Evolutionary conservation across 2,329 filamentous ascomycete genomes (phyloP).

Genomic region (Colletotrichum sp.): DNA sequence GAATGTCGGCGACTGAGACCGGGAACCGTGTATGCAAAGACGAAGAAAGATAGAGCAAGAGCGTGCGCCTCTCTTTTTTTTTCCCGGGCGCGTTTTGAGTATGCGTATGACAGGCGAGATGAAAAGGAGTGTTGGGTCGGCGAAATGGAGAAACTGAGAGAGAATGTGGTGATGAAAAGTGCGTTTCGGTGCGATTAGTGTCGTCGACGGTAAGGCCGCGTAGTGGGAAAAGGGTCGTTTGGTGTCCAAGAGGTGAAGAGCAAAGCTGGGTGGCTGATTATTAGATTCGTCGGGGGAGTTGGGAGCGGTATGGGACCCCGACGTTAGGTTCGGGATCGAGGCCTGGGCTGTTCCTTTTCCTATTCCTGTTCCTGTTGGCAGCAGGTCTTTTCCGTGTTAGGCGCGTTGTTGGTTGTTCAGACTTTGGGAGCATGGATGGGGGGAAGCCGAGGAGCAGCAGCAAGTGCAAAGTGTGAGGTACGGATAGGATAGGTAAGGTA

Average conservation of each 20-base stretch:
- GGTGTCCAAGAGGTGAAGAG: not conserved
- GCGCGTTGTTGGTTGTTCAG: constrained; percentile 1
- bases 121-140: constrained; percentile 5
- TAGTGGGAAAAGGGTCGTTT: not conserved
- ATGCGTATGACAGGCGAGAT: constrained; percentile 2
- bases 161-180: constrained; percentile 16
- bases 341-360: not conserved
- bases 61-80: not conserved
- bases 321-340: not conserved
- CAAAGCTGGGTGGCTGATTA: not conserved
- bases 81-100: not conserved
- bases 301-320: not conserved
- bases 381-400: not conserved
- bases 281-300: constrained; percentile 3
- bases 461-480: not conserved
- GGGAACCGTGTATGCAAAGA: not conserved
- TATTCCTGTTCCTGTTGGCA: not conserved
- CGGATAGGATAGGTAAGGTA: not conserved
- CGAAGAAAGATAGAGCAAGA: not conserved
- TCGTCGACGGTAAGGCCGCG: not conserved
- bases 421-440: not conserved
- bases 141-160: not conserved
- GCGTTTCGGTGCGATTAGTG: constrained; percentile 17
- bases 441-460: not conserved
- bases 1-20: not conserved